These are phyloP conservation scores for Zopfochytrium polystomum DNA, from an alignment of 371 early-diverging fungal species.

Conservation along the genomic window DNA sequence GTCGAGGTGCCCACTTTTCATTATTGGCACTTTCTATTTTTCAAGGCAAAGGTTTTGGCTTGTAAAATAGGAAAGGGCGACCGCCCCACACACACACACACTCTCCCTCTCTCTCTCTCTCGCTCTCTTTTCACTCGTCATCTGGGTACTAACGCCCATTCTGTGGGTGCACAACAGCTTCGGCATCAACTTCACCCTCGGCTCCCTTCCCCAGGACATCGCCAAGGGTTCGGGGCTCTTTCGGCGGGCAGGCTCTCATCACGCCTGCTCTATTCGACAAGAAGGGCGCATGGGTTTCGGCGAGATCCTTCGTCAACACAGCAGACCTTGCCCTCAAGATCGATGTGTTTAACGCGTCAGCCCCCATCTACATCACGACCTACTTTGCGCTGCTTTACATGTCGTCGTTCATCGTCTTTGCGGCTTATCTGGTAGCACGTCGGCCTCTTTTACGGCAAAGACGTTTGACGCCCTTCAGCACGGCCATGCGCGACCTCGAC, in stretches of 20 bases:
- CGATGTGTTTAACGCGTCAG: background rate
- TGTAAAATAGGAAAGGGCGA: too few relatives aligned
- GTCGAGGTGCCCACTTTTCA: too few relatives aligned
- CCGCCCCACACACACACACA: too few relatives aligned
- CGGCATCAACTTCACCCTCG: conserved; percentile 7
- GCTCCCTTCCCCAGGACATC: conserved; percentile 1
- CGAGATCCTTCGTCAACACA: background rate
- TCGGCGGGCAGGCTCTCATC: conserved; percentile 10
- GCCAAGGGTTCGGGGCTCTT: background rate
- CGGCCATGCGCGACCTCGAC: too few relatives aligned
- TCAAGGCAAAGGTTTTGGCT: too few relatives aligned
- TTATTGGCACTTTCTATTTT: too few relatives aligned
- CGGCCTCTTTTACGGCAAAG: too few relatives aligned
- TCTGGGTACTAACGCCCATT: conserved; percentile 74
- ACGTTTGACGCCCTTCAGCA: too few relatives aligned
- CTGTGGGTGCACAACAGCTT: too few relatives aligned
- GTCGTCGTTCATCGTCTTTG: conserved; percentile 23
- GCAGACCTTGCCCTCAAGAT: conserved; percentile 4
- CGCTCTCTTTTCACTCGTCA: conserved; percentile 59
- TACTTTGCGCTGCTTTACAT: conserved; percentile 27
- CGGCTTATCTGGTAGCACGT: conserved; percentile 30
- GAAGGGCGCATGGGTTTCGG: conserved; percentile 4
- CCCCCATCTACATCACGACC: conserved; percentile 21
- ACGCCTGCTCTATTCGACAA: conserved; percentile 14
- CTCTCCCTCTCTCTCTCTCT: too few relatives aligned